These are phyloP conservation scores for Globisporangium emineosum DNA, from an alignment of 352 stramenopile species.

Conservation along the genomic window DNA sequence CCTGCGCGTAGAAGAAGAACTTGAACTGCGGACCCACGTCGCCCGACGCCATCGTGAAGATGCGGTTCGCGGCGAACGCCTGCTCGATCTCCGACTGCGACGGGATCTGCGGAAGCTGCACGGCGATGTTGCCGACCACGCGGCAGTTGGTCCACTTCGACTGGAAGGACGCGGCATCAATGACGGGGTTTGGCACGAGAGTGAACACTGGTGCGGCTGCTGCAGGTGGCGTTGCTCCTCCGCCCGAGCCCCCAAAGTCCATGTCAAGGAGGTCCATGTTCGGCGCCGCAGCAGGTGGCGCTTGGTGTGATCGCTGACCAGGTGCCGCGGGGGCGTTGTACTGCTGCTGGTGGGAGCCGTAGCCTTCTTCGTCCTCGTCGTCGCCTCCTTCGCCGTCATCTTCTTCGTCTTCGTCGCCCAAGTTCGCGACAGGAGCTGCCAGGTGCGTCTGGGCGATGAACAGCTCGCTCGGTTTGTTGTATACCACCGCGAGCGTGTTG, in stretches of 20 bases:
- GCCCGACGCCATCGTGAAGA: slow-evolving; percentile 80
- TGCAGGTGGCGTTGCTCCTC: slow-evolving; percentile 14
- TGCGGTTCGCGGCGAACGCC: slow-evolving; percentile 46
- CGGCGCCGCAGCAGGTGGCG: slow-evolving; percentile 18
- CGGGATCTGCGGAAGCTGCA: slow-evolving; percentile 58
- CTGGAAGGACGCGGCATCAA: slow-evolving; percentile 75
- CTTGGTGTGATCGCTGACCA: slow-evolving; percentile 13
- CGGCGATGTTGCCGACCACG: slow-evolving; percentile 57
- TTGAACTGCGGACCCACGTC: slow-evolving; percentile 82
- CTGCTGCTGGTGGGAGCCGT: slow-evolving; percentile 34
- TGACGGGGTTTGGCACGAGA: slow-evolving; percentile 60
- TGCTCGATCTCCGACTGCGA: slow-evolving; percentile 64
- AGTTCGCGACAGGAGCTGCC: slow-evolving; percentile 26
- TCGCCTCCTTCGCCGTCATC: slow-evolving; percentile 36
- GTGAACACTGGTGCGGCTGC: slow-evolving; percentile 32
- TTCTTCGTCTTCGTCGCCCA: slow-evolving; percentile 49
- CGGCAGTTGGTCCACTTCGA: slow-evolving; percentile 63
- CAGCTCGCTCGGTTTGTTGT: slow-evolving; percentile 94
- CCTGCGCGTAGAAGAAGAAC: slow-evolving; percentile 85
- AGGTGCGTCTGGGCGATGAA: slow-evolving; percentile 90
- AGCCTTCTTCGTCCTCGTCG: slow-evolving; percentile 40
- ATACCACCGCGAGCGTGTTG: slow-evolving; percentile 97
- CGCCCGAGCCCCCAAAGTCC: slow-evolving; percentile 49
- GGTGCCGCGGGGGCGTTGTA: slow-evolving; percentile 27
- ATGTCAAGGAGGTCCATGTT: slow-evolving; percentile 76